Base-by-base conservation (phyloP, 2,329 filamentous ascomycete species). In the Colletotrichum nymphaeae region DNA sequence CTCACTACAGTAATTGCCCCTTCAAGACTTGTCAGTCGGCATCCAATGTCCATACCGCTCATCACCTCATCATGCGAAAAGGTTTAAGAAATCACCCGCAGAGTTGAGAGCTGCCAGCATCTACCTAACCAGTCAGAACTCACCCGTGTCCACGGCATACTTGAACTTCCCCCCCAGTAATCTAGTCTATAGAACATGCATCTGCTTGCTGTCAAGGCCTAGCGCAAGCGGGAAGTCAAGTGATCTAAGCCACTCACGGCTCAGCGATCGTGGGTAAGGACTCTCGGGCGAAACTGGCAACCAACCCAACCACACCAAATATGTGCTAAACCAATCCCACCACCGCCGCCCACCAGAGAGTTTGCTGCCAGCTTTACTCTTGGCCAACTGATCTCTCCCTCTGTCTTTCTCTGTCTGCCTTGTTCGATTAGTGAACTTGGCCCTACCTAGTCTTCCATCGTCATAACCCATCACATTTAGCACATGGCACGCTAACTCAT, bases 201-300 rank as follows among this genome's bases (percentile, higher is more conserved):
- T n/a, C 42, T n/a, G 42, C 42, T 49, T 49, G 42, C 42, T 49
- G 42, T 49, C 22, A 53, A 4, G 16, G 60, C 28, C 26, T 53
- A 32, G 60, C 42, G 22, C 52, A 22, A 2, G 26, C 32, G 42
- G 42, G 42, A 49, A 11, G 16, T 56, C 30, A 42, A 42, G 37
- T n/a, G 28, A 46, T 5, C 35, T 49, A 4, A 52, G 42, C 70
- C 70, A 73, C 14, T 70, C 70, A 73, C 42, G n/a, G n/a, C 2
- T 35, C 67, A 7, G 53, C 70, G 55, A 73, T 73, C 60, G 60
- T 73, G 70, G 70, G 67, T 73, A 62, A 65, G 70, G 70, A 28
- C 67, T 70, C 70, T 65, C 70, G 60, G 67, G 70, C 70, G 70
- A 73, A 70, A 70, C 70, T 46, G 46, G 22, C 42, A 63, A 32